Percentiles rank a stretch among this genome's conserved stretches.
phyloP scores from a whole-genome alignment of 202 grass and related monocot species.

The Panicum hallii region DNA sequence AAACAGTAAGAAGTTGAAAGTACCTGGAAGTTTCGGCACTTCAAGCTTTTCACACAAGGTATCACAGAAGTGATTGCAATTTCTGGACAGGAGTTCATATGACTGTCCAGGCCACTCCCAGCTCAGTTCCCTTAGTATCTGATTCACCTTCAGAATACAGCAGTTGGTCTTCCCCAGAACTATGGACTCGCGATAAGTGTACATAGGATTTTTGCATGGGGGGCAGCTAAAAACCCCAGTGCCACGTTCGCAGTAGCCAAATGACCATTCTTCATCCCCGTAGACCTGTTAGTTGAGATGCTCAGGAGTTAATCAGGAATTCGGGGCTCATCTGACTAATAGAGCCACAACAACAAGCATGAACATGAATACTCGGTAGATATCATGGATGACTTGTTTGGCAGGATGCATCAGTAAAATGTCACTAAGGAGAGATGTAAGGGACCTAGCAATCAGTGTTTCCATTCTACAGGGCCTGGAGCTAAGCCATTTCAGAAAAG shows the following conservation, averaged over 20 bases:
- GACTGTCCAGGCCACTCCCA: constrained; percentile 61
- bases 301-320: not conserved
- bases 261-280: constrained; percentile 70
- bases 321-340: not conserved
- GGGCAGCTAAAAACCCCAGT: constrained; percentile 65
- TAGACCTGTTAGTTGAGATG: constrained; percentile 49
- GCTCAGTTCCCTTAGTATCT: constrained; percentile 55
- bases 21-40: constrained; percentile 63
- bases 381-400: not conserved
- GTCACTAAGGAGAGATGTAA: not conserved
- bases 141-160: constrained; percentile 56
- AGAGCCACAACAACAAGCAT: not conserved
- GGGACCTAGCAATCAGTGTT: not conserved
- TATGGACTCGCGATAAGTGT: constrained; percentile 59
- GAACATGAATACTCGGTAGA: not conserved
- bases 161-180: constrained; percentile 62
- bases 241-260: constrained; percentile 64
- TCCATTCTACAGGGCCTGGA: not conserved
- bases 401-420: not conserved
- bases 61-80: constrained; percentile 75
- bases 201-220: constrained; percentile 62
- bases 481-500: not conserved
- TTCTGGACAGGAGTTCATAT: constrained; percentile 67
- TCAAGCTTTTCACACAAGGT: constrained; percentile 61
- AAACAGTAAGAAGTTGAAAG: constrained; percentile 18